Base-by-base conservation (phyloP, 1,284 basidiomycete genomes). In the Fomitopsis betulina region DNA sequence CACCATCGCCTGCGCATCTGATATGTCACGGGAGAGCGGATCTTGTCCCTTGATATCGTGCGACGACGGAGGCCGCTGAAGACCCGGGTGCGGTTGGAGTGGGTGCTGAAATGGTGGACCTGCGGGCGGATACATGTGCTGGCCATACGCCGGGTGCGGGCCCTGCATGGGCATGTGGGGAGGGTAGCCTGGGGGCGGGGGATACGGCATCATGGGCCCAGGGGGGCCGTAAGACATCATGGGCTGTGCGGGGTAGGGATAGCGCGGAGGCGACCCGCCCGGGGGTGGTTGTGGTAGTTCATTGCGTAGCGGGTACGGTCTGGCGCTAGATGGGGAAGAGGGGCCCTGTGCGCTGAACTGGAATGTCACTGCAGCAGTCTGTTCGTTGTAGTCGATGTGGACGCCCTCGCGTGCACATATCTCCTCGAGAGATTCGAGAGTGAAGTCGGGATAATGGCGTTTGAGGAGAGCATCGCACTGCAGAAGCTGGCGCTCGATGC, bases 381-480 rank as follows among this genome's bases (percentile, higher is more conserved):
- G 52, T 67, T 68, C 59, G 67, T 58, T 51, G 60, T 66, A 7
- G 43, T 79, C 75, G 57, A 86, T 60, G 52, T 89, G 84, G 63
- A 92, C 80, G 60, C 87, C 87, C 63, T 89, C 87, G 47, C 85
- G 77, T 10, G 75, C 77, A 51, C 84, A 76, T 54, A 86, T 73
- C 0, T 84, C 83, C 37, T 91, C 87, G 67, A 92, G 75, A 62
- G 79, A 79, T 2, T 83, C 80, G 58, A 91, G 75, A 51, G 78
- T 76, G 70, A 91, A 92, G 58, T 76, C 80, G 3, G 85, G 85
- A 57, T 84, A 76, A 64, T 84, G 83, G 27, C 83, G 82, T 72
- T 89, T 88, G 66, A 93, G 82, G 43, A 93, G 81, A 15, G 84
- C 85, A 60, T 84, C 82, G 67, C 89, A 91, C 60, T 89, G 86